Base-by-base conservation (phyloP, 2,329 filamentous ascomycete species). In the Alternaria gansuensis region DNA sequence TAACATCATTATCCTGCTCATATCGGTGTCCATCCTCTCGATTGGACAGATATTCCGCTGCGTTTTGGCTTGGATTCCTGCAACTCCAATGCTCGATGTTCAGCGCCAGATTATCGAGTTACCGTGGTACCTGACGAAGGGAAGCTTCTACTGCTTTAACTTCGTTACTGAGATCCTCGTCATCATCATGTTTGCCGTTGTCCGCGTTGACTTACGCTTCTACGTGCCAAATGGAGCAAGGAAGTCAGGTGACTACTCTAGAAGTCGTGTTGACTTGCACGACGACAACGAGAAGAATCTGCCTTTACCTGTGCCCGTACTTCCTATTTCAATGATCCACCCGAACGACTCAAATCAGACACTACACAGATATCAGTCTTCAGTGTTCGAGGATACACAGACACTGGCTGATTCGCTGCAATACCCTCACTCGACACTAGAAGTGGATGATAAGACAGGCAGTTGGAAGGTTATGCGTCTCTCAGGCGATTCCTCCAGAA, bases 91-190 rank as follows among this genome's bases (percentile, higher is more conserved):
- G 82, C 28, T 85, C 82, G 3, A 66, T 70, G 46, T 78, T 40
- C 87, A 90, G 7, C 72, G 70, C 10, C 61, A 58, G 9, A 51
- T 45, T 14, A 54, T 62, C 31, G 11, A 55, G 8, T 7, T 62
- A 23, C 88, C 88, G 4, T 92, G 90, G 87, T 95, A 89, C 74
- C 84, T 92, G 67, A 81, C 81, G 71, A 91, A 89, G 73, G 84
- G 87, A 3, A 87, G 85, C 74, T 96, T 92, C 81, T 97, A 95
- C 79, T 78, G 85, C 71, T 91, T 96, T 81, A 91, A 92, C 79
- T 96, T 91, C 70, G 81, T 80, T 23, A 82, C 93, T 33, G 93
- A 97, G 76, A 79, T 93, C 48, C 71, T 90, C 13, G 87, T 93
- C 41, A 82, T 94, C 10, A 84, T 83, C 50, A 79, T 88, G 10